Percentiles rank a stretch among this genome's conserved stretches.
phyloP scores from a whole-genome alignment of 2,329 filamentous ascomycete species.

The Diaporthe ilicicola region DNA sequence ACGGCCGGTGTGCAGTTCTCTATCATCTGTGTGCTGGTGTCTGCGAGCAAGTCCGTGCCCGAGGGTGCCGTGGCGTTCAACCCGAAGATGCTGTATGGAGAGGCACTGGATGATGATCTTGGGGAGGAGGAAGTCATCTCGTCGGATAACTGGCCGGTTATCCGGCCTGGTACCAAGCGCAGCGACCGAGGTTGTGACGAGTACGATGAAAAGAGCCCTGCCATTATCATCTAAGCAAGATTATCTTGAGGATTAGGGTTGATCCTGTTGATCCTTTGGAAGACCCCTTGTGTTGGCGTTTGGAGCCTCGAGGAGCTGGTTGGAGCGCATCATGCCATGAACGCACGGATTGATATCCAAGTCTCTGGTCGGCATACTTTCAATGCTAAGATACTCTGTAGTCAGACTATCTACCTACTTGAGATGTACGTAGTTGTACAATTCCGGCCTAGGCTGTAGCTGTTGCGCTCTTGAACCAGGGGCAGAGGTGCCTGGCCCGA shows the following conservation, averaged over 20 bases:
- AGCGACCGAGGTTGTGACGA: neutral
- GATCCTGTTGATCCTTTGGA: neutral
- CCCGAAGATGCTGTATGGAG: conserved; percentile 51
- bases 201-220: neutral
- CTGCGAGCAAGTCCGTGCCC: conserved; percentile 55
- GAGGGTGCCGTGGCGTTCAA: conserved; percentile 53
- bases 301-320: neutral
- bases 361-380: neutral
- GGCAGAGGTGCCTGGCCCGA: conserved; percentile 6
- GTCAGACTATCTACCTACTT: too few relatives aligned
- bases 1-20: conserved; percentile 58
- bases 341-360: neutral
- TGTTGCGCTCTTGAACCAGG: neutral
- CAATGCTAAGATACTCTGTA: neutral
- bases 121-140: neutral
- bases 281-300: neutral
- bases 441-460: neutral
- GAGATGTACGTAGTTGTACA: too few relatives aligned
- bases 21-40: conserved; percentile 50
- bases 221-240: neutral
- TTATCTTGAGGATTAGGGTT: neutral
- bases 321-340: neutral
- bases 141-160: neutral
- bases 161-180: neutral
- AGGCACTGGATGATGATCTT: conserved; percentile 42